Evolutionary conservation across 106 monocot genomes (phyloP), one percentile per base, ranked within the genome.

Genomic region (Dioscorea alata): DNA sequence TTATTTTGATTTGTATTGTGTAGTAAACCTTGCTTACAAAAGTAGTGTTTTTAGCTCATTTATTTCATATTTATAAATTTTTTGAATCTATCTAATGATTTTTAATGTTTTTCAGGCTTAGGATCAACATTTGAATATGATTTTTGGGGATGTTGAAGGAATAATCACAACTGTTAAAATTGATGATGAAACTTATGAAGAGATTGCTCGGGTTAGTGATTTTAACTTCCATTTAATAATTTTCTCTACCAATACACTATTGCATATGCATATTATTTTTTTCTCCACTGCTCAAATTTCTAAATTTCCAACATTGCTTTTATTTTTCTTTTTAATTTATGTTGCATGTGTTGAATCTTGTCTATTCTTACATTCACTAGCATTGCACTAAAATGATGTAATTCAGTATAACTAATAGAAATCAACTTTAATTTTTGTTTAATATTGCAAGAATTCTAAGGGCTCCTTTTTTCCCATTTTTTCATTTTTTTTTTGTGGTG

Each of bases 151-250:
- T 50, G 66, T 66, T 51, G 66, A 66, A 23, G 66, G 51, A 15
- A 49, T 66, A 66, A 50, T 66, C 19, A 66, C 66, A 23, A 66
- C 66, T 51, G 66, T 66, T 4, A 50, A 66, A 23, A 66, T 66
- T 66, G 66, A 66, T 66, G 66, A 66, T 66, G 66, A 66, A 66
- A 66, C 66, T 66, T 66, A 66, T 51, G 66, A 66, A 66, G 66
- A 66, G 23, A 66, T 66, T 66, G 66, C 51, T 15, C 49, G 66
- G 49, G 66, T 66, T 50, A 24, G 19, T 23, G 12, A 22, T n/a
- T 20, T 59, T n/a, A n/a, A n/a, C n/a, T 28, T 28, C 28, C 28
- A 28, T 28, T 28, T 28, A 28, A 28, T 28, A 28, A 28, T 28
- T 28, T 28, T 28, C 28, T 28, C 3, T 28, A 28, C 3, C 28